A percentile compares a stretch with the other conserved stretches of the same genome.
Conservation (phyloP, 2,329 filamentous ascomycete species). For the Neofusicoccum sp. region DNA sequence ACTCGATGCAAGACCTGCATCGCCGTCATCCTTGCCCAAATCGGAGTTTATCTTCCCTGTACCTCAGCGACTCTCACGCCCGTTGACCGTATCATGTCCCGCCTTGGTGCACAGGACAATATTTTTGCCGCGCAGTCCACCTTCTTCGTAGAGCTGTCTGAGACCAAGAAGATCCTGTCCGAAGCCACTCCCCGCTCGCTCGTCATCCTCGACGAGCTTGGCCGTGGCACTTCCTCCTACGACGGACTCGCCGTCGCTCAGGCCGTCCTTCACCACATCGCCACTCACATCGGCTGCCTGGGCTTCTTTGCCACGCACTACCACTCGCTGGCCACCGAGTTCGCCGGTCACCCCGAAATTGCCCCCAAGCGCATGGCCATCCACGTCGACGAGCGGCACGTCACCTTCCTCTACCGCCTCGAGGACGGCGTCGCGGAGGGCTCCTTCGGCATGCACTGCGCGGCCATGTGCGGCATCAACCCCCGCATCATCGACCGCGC, state of each 20-base stretch:
- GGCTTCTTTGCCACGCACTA: slow-evolving; percentile 99
- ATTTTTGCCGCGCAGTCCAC: slow-evolving; percentile 98
- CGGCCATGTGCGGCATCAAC: slow-evolving; percentile 95
- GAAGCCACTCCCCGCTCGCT: slow-evolving; percentile 93
- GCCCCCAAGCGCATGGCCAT: slow-evolving; percentile 89
- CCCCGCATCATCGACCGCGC: slow-evolving; percentile 80
- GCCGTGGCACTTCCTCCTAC: slow-evolving; percentile 91
- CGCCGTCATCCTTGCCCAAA: slow-evolving; percentile 95
- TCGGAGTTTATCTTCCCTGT: slow-evolving; percentile 90
- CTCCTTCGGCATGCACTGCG: slow-evolving; percentile 98
- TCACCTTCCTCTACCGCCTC: slow-evolving; percentile 96
- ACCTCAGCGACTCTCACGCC: slow-evolving; percentile 81
- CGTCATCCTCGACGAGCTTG: slow-evolving; percentile 95
- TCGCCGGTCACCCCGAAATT: slow-evolving; percentile 86
- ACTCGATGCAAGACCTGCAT: slow-evolving; percentile 71
- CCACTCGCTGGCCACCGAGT: slow-evolving; percentile 89
- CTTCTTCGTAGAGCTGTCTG: slow-evolving; percentile 95
- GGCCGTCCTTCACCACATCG: slow-evolving; percentile 94
- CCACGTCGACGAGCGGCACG: slow-evolving; percentile 83
- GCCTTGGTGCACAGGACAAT: slow-evolving; percentile 95
- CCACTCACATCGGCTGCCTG: slow-evolving; percentile 87
- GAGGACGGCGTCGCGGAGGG: slow-evolving; percentile 94
- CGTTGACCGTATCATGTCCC: slow-evolving; percentile 97
- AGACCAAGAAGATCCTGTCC: slow-evolving; percentile 96
- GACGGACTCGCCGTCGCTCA: slow-evolving; percentile 97